Base-by-base conservation (phyloP, 768 basidiomycete species). In the Termitomyces sp. region DNA sequence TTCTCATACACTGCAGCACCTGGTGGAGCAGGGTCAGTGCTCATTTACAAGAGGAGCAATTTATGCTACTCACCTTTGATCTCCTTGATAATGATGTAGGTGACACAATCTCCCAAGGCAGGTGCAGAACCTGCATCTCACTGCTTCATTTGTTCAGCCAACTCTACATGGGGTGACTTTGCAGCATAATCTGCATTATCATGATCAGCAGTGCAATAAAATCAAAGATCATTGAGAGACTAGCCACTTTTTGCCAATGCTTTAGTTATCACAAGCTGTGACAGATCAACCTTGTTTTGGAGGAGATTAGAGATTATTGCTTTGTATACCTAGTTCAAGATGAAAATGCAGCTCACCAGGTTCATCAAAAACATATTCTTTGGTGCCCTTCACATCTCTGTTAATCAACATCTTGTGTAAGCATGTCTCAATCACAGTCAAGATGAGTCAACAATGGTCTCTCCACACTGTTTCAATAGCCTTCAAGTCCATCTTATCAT, bases 401-500 rank as follows among this genome's bases (percentile, higher is more conserved):
- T 98, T 90, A 60, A 98, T 96, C 60, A 99, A 75, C 89, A 99
- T 90, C 71, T 98, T 99, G 69, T 98, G 93, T 44, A 98, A 74
- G 65, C 97, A 98, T 0, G 97, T 99, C 69, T 97, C 92, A 58
- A 99, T 98, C 60, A 98, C 93, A 2, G 96, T 98, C 8, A 92
- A 93, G 8, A 98, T 97, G 12, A 98, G 80, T n/a, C 96, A 87
- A 70, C 97, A 99, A 66, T 99, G 98, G 65, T 99, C 97, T 69
- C 97, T 82, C 61, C 97, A 87, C 45, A 99, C 97, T 42, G 97
- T 98, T 95, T 99, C 97, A 55, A 99, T 98, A 65, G 97, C 97
- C 74, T 99, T 99, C 2, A 96, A 89, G 63, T 99, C 97, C 97
- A 98, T 98, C 74, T 98, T 98, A 70, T 99, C 97, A 62, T 90